Percentiles rank a stretch among this genome's conserved stretches.
phyloP scores from a whole-genome alignment of 306 rosid genomes.

The Rubus idaeus region DNA sequence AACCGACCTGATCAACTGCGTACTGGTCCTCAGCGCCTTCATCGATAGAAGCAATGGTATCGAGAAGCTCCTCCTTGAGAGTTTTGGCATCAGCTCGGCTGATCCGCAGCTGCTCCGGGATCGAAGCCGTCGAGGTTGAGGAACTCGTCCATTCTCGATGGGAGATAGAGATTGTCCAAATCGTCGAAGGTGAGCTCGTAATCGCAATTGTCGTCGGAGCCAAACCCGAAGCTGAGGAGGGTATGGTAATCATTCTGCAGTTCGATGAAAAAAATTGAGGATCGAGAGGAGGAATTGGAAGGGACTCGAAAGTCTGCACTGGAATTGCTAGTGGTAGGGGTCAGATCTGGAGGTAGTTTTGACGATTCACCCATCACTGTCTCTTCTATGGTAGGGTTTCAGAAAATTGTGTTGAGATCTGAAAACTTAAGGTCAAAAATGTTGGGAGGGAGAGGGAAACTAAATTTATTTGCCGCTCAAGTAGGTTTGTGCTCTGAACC shows the following conservation, averaged over 20 bases:
- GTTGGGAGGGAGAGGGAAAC: no score
- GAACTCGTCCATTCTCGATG: constrained; percentile 61
- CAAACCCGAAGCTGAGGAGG: constrained; percentile 41
- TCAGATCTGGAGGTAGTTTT: background rate
- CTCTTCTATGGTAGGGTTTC: background rate
- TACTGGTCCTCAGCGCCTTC: constrained; percentile 84
- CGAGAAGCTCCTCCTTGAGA: constrained; percentile 75
- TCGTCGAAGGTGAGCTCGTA: constrained; percentile 75
- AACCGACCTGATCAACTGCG: constrained; percentile 61
- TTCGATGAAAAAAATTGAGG: constrained; percentile 37
- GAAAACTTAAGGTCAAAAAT: no score
- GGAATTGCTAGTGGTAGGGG: constrained; percentile 8
- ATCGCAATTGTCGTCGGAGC: constrained; percentile 40
- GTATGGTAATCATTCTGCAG: constrained; percentile 1
- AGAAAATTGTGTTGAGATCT: no score
- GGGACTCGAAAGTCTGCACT: constrained; percentile 37
- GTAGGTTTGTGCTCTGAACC: no score
- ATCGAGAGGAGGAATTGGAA: constrained; percentile 64
- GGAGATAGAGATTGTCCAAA: constrained; percentile 50
- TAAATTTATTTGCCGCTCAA: no score
- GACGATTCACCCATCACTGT: background rate
- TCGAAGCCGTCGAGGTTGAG: constrained; percentile 44
- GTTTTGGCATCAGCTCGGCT: constrained; percentile 2
- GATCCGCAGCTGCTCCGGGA: background rate
- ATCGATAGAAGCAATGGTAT: constrained; percentile 69